phyloP scores from a whole-genome alignment of 1,139 yeast genomes.

The Kazachstania sp. region DNA sequence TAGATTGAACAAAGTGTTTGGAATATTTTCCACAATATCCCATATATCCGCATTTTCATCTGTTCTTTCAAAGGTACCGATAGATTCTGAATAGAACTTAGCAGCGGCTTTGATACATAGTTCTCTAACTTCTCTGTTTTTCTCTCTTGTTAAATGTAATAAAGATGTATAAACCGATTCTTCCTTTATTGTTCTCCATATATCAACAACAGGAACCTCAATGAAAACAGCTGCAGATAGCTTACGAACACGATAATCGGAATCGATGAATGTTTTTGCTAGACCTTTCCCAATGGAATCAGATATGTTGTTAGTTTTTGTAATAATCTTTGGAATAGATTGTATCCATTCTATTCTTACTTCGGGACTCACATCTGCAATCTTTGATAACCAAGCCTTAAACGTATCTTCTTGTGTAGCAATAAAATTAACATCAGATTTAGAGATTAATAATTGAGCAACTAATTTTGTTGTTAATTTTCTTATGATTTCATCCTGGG shows the following conservation, averaged over 20 bases:
- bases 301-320: conserved; percentile 41
- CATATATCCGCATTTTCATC: conserved; percentile 30
- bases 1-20: conserved; percentile 56
- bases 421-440: conserved; percentile 49
- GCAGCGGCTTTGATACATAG: conserved; percentile 52
- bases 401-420: conserved; percentile 54
- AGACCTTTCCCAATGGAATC: conserved; percentile 51
- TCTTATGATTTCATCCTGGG: conserved; percentile 59
- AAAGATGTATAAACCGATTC: conserved; percentile 45
- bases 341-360: conserved; percentile 70
- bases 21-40: conserved; percentile 47
- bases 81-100: conserved; percentile 38
- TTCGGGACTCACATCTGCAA: conserved; percentile 55
- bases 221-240: conserved; percentile 47
- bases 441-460: conserved; percentile 53
- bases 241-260: conserved; percentile 65
- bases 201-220: conserved; percentile 35
- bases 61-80: conserved; percentile 15
- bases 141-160: conserved; percentile 61
- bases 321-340: conserved; percentile 41
- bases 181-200: conserved; percentile 40
- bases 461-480: conserved; percentile 64
- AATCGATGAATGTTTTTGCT: conserved; percentile 62
- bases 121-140: conserved; percentile 54
- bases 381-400: conserved; percentile 65